Evolutionary conservation across 345 rosid species (phyloP).

Genomic region (Arabis alpina): DNA sequence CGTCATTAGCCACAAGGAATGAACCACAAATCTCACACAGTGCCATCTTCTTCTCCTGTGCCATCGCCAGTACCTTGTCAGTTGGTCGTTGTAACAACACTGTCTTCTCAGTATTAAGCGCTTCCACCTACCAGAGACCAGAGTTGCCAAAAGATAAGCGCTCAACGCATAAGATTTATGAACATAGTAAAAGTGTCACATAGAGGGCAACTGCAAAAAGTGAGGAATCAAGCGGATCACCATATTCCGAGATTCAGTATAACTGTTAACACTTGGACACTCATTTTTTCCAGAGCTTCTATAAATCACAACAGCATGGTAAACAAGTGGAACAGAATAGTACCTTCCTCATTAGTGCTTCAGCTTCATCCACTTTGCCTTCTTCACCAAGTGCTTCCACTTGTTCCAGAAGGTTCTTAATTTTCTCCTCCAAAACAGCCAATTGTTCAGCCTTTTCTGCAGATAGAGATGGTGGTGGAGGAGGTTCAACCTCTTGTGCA

Average conservation of each 20-base stretch:
- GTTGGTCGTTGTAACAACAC: constrained; percentile 63
- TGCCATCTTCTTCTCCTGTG: constrained; percentile 98
- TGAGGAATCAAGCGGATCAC: constrained; percentile 19
- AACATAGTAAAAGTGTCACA: too few species aligned
- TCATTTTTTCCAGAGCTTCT: background rate
- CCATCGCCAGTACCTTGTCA: constrained; percentile 73
- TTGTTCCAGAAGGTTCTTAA: constrained; percentile 91
- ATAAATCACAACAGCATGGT: constrained; percentile 5
- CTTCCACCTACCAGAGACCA: constrained; percentile 69
- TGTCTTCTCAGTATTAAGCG: constrained; percentile 77
- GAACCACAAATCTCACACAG: constrained; percentile 98
- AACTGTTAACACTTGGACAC: constrained; percentile 2
- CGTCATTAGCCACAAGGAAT: constrained; percentile 96
- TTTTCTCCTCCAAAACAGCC: constrained; percentile 86
- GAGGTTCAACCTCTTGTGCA: constrained; percentile 87
- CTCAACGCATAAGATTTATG: constrained; percentile 8
- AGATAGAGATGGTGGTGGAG: constrained; percentile 70
- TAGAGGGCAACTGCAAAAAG: too few species aligned
- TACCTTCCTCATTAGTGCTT: constrained; percentile 99
- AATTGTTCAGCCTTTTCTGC: constrained; percentile 85
- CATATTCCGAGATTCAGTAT: constrained; percentile 2
- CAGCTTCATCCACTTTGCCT: constrained; percentile 99
- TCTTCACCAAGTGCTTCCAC: constrained; percentile 97
- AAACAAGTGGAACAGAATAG: constrained; percentile 6
- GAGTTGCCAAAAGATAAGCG: constrained; percentile 16